Conservation (phyloP, 331 rosid species). For the Acacia concinna region DNA sequence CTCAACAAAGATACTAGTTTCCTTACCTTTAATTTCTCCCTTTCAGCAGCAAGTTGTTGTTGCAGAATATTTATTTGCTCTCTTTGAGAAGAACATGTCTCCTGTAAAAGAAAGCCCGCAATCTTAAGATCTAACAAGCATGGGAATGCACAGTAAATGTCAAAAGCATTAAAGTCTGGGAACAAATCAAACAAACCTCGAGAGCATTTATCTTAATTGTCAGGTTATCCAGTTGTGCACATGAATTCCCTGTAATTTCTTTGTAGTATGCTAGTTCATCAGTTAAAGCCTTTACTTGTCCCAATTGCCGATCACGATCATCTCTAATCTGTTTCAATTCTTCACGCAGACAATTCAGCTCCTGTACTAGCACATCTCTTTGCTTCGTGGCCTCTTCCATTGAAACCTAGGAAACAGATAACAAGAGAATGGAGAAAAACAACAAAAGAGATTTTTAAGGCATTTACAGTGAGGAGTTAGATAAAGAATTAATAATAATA, state of each 20-base stretch:
- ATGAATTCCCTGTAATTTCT: slow-evolving; percentile 48
- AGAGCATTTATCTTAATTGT: slow-evolving; percentile 56
- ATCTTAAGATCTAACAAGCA: slow-evolving; percentile 14
- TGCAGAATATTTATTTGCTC: slow-evolving; percentile 54
- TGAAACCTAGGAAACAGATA: slow-evolving; percentile 51
- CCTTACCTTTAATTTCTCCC: slow-evolving; percentile 67
- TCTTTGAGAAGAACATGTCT: slow-evolving; percentile 71
- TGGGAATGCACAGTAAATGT: background rate
- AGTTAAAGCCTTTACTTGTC: slow-evolving; percentile 52
- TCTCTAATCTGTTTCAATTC: slow-evolving; percentile 76
- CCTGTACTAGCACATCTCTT: slow-evolving; percentile 52
- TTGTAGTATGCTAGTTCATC: slow-evolving; percentile 54
- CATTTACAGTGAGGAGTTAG: background rate
- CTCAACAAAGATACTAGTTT: background rate
- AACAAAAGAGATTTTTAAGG: slow-evolving; percentile 9
- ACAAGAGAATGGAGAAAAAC: background rate
- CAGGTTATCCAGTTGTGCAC: slow-evolving; percentile 61
- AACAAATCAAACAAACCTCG: slow-evolving; percentile 56
- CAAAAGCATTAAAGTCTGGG: background rate
- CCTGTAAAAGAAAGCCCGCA: slow-evolving; percentile 46
- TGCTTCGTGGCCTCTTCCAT: slow-evolving; percentile 62
- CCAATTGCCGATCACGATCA: slow-evolving; percentile 73
- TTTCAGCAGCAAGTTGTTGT: slow-evolving; percentile 58
- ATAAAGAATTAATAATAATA: background rate
- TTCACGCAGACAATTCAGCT: slow-evolving; percentile 65